Evolutionary conservation across 2,329 filamentous ascomycete genomes (phyloP).

Genomic region (Aspergillus sp.): DNA sequence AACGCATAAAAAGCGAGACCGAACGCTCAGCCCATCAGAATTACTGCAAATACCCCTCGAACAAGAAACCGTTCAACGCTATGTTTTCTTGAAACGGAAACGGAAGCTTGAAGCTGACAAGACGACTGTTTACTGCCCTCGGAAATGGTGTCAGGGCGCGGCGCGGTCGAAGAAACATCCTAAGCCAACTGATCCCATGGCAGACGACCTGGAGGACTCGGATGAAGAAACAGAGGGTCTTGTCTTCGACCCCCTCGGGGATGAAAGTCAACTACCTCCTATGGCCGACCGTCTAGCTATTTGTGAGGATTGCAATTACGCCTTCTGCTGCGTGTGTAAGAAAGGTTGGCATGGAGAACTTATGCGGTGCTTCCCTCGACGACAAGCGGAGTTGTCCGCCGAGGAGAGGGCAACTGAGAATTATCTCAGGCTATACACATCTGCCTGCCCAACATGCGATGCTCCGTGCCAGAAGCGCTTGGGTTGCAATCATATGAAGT

Average conservation of each 20-base stretch:
- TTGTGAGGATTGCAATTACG: slow-evolving; percentile 85
- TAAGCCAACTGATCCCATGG: slow-evolving; percentile 67
- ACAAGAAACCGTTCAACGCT: slow-evolving; percentile 75
- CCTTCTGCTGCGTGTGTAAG: slow-evolving; percentile 76
- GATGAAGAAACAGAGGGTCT: slow-evolving; percentile 53
- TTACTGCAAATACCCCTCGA: slow-evolving; percentile 73
- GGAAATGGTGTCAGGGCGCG: slow-evolving; percentile 88
- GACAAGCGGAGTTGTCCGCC: slow-evolving; percentile 67
- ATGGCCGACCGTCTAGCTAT: slow-evolving; percentile 70
- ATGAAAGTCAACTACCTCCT: slow-evolving; percentile 46
- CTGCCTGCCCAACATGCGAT: slow-evolving; percentile 83
- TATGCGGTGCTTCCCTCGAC: slow-evolving; percentile 66
- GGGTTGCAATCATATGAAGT: slow-evolving; percentile 97
- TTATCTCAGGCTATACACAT: slow-evolving; percentile 78
- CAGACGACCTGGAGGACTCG: slow-evolving; percentile 50
- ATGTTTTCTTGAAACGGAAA: slow-evolving; percentile 88
- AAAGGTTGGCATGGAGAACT: slow-evolving; percentile 94
- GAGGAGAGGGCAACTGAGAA: slow-evolving; percentile 86
- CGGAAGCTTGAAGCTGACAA: slow-evolving; percentile 89
- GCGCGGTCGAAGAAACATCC: slow-evolving; percentile 73
- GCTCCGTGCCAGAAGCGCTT: slow-evolving; percentile 85
- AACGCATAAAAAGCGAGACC: slow-evolving; percentile 61
- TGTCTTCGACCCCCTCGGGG: slow-evolving; percentile 44
- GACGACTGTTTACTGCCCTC: slow-evolving; percentile 86
- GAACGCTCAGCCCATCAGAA: slow-evolving; percentile 76